phyloP scores from a whole-genome alignment of 2,329 filamentous ascomycete genomes.

The Lasiodiplodia sp. region DNA sequence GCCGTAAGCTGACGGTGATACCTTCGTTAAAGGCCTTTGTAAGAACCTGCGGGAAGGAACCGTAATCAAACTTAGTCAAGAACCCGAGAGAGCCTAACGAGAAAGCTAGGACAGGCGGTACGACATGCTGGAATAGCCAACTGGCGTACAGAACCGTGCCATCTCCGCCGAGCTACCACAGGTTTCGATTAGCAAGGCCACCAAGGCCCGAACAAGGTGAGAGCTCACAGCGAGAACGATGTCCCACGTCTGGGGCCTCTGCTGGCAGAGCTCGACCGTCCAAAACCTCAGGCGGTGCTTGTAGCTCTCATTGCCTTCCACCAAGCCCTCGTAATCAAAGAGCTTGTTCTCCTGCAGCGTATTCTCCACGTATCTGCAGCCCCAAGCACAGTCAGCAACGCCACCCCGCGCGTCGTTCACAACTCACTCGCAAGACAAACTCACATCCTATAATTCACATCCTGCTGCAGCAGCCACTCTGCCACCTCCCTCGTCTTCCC shows the following conservation, averaged over 20 bases:
- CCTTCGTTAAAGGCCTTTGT: slow-evolving; percentile 78
- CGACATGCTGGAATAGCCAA: slow-evolving; percentile 95
- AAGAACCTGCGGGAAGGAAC: slow-evolving; percentile 73
- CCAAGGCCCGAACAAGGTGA: neutral
- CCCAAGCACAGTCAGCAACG: neutral
- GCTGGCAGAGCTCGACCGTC: slow-evolving; percentile 79
- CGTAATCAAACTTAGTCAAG: slow-evolving; percentile 94
- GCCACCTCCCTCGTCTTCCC: slow-evolving; percentile 77
- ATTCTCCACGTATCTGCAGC: slow-evolving; percentile 71
- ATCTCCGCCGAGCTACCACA: slow-evolving; percentile 75
- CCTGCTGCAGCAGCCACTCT: slow-evolving; percentile 78
- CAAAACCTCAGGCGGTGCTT: slow-evolving; percentile 76
- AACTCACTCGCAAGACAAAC: slow-evolving; percentile 22
- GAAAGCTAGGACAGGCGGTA: slow-evolving; percentile 92
- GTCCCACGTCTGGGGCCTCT: slow-evolving; percentile 86
- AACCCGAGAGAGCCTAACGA: slow-evolving; percentile 91
- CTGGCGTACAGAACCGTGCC: slow-evolving; percentile 97
- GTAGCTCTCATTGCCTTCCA: slow-evolving; percentile 66
- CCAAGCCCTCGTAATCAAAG: slow-evolving; percentile 76
- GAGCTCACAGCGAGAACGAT: slow-evolving; percentile 77
- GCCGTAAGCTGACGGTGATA: slow-evolving; percentile 83
- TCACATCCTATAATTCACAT: slow-evolving; percentile 77
- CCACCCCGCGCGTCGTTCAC: neutral
- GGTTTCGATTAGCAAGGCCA: neutral
- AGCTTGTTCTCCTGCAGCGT: slow-evolving; percentile 73